Conservation (phyloP, 169 alveolate species). For the Eimeria acervulina region DNA sequence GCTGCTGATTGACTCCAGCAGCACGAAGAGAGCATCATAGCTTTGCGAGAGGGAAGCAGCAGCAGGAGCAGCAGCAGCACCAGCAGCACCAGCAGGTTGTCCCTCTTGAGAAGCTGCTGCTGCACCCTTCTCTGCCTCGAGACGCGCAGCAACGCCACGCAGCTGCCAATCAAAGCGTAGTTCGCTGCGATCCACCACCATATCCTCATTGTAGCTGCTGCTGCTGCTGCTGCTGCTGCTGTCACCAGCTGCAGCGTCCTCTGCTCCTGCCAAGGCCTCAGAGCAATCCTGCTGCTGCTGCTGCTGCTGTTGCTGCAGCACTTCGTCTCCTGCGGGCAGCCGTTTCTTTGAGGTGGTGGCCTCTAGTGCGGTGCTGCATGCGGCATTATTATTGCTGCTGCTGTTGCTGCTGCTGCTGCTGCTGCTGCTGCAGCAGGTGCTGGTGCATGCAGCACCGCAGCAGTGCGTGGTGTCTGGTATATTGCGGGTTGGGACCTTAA, state of each 20-base stretch:
- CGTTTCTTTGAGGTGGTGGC: constrained; percentile 24
- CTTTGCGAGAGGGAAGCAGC: background rate
- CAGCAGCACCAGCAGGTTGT: background rate
- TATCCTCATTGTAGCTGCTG: constrained; percentile 31
- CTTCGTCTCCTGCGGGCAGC: background rate
- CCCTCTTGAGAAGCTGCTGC: background rate
- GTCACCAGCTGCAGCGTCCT: constrained; percentile 5
- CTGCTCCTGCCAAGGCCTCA: background rate
- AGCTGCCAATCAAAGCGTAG: constrained; percentile 69
- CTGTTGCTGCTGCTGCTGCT: background rate
- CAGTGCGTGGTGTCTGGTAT: background rate
- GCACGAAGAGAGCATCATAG: background rate
- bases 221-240: constrained; percentile 36
- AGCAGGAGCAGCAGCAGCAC: background rate
- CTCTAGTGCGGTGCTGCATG: background rate
- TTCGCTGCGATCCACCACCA: constrained; percentile 49
- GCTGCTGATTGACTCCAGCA: background rate
- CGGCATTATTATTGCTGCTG: background rate
- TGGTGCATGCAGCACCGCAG: background rate
- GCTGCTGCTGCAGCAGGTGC: constrained; percentile 7
- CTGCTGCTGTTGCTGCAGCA: constrained; percentile 10
- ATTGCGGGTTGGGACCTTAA: background rate
- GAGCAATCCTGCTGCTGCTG: constrained; percentile 14
- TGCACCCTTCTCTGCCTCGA: constrained; percentile 50
- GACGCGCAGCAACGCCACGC: constrained; percentile 48